These are phyloP conservation scores for Penicillium roqueforti DNA, from an alignment of 495 filamentous ascomycete species.

Conservation along the genomic window DNA sequence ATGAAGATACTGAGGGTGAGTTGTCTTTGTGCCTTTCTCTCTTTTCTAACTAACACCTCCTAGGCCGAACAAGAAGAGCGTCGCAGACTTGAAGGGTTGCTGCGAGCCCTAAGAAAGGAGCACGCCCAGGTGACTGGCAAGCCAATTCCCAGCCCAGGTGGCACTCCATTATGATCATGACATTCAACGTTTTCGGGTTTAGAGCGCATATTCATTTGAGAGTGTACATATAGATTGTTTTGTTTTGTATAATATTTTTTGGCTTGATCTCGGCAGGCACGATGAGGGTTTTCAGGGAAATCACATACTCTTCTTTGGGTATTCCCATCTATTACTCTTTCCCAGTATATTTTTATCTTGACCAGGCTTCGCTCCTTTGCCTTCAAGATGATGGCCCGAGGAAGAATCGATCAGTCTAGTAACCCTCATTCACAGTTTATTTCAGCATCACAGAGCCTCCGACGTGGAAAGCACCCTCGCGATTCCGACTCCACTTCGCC, in stretches of 20 bases:
- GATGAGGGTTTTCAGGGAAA: slow-evolving; percentile 11
- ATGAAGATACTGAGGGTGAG: slow-evolving; percentile 64
- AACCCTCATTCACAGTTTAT: slow-evolving; percentile 8
- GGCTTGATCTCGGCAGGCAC: slow-evolving; percentile 21
- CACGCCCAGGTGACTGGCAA: slow-evolving; percentile 47
- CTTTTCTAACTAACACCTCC: slow-evolving; percentile 17
- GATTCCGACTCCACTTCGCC: slow-evolving; percentile 15
- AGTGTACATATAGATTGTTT: slow-evolving; percentile 26
- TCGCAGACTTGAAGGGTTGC: slow-evolving; percentile 56
- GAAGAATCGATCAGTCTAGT: slow-evolving; percentile 3
- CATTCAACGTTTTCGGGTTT: slow-evolving; percentile 12
- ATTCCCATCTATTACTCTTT: not conserved
- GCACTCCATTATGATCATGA: slow-evolving; percentile 44
- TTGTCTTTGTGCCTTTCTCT: slow-evolving; percentile 12
- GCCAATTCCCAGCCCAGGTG: slow-evolving; percentile 47
- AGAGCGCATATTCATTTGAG: slow-evolving; percentile 7
- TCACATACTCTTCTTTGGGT: not conserved
- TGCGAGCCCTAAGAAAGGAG: slow-evolving; percentile 54
- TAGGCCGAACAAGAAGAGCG: slow-evolving; percentile 73
- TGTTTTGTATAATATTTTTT: slow-evolving; percentile 19
- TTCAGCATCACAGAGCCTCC: slow-evolving; percentile 5
- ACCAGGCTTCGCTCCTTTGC: slow-evolving; percentile 3
- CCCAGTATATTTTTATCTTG: not conserved
- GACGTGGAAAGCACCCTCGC: slow-evolving; percentile 5
- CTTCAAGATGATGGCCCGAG: slow-evolving; percentile 10